Evolutionary conservation across 2,329 filamentous ascomycete genomes (phyloP).

Genomic region (Penicillium concentricum): DNA sequence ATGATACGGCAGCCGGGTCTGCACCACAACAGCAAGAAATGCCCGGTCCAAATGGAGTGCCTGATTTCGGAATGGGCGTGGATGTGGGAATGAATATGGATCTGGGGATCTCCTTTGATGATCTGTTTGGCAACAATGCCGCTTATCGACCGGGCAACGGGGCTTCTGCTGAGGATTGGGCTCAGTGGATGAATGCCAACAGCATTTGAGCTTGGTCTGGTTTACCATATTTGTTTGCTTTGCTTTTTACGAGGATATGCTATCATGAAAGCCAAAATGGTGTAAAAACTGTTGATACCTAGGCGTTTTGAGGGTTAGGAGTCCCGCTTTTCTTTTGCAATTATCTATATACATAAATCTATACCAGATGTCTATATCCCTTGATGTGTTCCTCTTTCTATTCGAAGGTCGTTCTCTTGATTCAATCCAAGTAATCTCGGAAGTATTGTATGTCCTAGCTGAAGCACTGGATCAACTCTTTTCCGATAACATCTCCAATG

Average conservation of each 20-base stretch:
- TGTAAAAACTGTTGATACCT: slow-evolving; percentile 21
- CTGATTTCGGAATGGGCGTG: slow-evolving; percentile 27
- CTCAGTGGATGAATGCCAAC: slow-evolving; percentile 40
- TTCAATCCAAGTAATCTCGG: background rate
- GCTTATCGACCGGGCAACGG: slow-evolving; percentile 24
- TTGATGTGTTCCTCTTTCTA: background rate
- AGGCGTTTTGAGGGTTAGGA: slow-evolving; percentile 15
- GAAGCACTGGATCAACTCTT: background rate
- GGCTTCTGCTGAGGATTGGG: slow-evolving; percentile 38
- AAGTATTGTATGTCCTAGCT: background rate
- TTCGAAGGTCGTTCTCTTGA: background rate
- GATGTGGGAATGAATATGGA: slow-evolving; percentile 37
- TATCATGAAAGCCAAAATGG: slow-evolving; percentile 18
- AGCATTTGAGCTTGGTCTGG: slow-evolving; percentile 17
- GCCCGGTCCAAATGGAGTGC: slow-evolving; percentile 19
- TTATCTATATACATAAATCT: slow-evolving; percentile 7
- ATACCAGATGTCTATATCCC: background rate
- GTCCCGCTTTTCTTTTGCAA: background rate
- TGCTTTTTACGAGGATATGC: slow-evolving; percentile 23
- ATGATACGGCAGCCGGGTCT: slow-evolving; percentile 15
- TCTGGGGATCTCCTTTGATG: slow-evolving; percentile 39
- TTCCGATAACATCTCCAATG: background rate
- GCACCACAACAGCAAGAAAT: slow-evolving; percentile 23
- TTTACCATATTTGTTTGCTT: background rate
- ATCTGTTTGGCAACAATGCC: slow-evolving; percentile 42